phyloP scores from a whole-genome alignment of 2,329 filamentous ascomycete genomes.

The Colletotrichum tropicicola region DNA sequence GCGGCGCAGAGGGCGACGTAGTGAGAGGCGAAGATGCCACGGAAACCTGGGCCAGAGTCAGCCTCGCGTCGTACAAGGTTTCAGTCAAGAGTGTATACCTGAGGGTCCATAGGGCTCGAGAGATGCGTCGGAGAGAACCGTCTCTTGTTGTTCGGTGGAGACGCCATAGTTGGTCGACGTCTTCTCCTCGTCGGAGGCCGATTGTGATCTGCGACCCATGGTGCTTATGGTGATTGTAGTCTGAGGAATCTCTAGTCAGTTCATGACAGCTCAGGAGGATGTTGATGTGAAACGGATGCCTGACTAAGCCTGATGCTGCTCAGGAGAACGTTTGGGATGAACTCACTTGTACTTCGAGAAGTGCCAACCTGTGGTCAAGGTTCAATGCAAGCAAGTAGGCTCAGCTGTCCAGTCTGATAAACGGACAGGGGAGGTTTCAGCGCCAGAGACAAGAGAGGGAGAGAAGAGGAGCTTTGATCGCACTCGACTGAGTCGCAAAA shows the following conservation, averaged over 20 bases:
- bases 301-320: slow-evolving; percentile 7
- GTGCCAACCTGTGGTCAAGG: not conserved
- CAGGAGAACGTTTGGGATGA: not conserved
- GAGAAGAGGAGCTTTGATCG: not conserved
- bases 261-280: not conserved
- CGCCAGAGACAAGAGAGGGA: not conserved
- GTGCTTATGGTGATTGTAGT: no score
- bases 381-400: not conserved
- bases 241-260: no score
- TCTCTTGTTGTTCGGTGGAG: slow-evolving; percentile 35
- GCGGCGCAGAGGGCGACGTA: slow-evolving; percentile 41
- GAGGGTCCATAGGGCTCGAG: slow-evolving; percentile 36
- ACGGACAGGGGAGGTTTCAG: not conserved
- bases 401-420: not conserved
- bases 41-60: slow-evolving; percentile 34
- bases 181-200: slow-evolving; percentile 32
- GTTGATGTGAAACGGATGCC: not conserved
- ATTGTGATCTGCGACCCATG: slow-evolving; percentile 23
- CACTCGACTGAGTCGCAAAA: slow-evolving; percentile 7
- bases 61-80: not conserved
- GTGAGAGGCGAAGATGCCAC: slow-evolving; percentile 40
- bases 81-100: slow-evolving; percentile 18
- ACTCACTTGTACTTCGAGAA: not conserved
- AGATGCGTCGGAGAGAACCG: slow-evolving; percentile 25
- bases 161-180: slow-evolving; percentile 21